These are phyloP conservation scores for Talaromyces trachyspermus DNA, from an alignment of 495 filamentous ascomycete species.

Conservation along the genomic window DNA sequence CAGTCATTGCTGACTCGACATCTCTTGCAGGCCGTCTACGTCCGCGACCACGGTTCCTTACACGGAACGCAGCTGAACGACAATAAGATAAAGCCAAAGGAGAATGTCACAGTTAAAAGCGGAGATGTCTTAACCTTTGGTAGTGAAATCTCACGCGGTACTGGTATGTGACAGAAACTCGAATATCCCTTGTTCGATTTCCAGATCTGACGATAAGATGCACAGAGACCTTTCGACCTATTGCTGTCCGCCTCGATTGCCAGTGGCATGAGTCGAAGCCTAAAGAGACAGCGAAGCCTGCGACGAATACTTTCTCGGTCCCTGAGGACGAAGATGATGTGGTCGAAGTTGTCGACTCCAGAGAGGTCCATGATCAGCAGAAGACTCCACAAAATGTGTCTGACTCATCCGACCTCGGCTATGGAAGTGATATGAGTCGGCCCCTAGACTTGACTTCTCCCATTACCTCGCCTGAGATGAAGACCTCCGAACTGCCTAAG, in stretches of 20 bases:
- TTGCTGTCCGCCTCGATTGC: constrained; percentile 28
- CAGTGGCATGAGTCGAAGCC: constrained; percentile 20
- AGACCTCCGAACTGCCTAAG: neutral
- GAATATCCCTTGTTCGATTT: neutral
- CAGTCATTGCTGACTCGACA: neutral
- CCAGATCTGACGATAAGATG: neutral
- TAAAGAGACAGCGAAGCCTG: constrained; percentile 3
- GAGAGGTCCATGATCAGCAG: neutral
- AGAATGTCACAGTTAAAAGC: constrained; percentile 27
- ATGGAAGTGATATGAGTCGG: constrained; percentile 15
- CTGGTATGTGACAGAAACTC: constrained; percentile 23
- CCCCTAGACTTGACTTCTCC: constrained; percentile 16
- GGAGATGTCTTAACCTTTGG: constrained; percentile 50
- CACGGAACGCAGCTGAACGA: constrained; percentile 50
- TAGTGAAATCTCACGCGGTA: constrained; percentile 43
- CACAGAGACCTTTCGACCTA: constrained; percentile 32
- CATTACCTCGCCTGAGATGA: constrained; percentile 12
- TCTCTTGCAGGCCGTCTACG: constrained; percentile 26
- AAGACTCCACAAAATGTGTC: neutral
- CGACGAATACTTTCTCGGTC: constrained; percentile 37
- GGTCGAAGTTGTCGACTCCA: constrained; percentile 10
- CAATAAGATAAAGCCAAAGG: constrained; percentile 26
- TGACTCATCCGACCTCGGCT: constrained; percentile 11
- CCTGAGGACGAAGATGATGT: constrained; percentile 36
- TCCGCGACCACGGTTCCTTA: constrained; percentile 47